Evolutionary conservation across 2,329 filamentous ascomycete species (phyloP).

Genomic region (Colletotrichum sp.): DNA sequence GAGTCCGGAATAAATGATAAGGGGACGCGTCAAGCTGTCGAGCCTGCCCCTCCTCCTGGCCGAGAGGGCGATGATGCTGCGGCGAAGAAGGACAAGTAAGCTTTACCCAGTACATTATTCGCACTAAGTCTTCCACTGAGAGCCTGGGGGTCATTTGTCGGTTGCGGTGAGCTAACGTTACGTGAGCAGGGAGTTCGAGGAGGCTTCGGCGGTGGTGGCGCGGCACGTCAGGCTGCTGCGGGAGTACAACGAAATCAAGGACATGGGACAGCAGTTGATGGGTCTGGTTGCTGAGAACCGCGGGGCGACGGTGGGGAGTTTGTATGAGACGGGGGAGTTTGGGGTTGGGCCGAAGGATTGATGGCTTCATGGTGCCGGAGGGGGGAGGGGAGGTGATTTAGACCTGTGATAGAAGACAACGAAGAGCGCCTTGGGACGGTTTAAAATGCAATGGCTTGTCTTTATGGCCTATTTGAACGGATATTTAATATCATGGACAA

Average conservation of each 20-base stretch:
- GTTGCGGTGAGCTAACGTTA: accelerated
- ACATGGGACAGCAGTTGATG: constrained; percentile 42
- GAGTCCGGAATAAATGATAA: no score
- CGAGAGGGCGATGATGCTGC: accelerated
- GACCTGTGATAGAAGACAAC: no score
- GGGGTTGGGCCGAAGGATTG: constrained; percentile 33
- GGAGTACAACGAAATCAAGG: constrained; percentile 43
- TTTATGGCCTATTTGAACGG: no score
- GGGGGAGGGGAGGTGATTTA: no score
- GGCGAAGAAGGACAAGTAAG: background rate
- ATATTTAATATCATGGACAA: no score
- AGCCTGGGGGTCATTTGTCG: no score
- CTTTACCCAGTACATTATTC: no score
- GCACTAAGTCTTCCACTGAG: no score
- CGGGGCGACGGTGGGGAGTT: constrained; percentile 31
- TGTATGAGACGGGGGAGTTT: constrained; percentile 35
- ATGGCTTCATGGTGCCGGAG: no score
- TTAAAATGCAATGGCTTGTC: no score
- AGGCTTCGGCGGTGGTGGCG: constrained; percentile 4
- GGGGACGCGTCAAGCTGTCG: no score
- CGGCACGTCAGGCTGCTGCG: constrained; percentile 26
- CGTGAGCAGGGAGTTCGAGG: background rate
- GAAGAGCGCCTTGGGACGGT: no score
- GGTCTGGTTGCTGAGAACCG: constrained; percentile 41
- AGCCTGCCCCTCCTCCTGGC: background rate